Conservation (phyloP, 2,329 filamentous ascomycete genomes). For the Microcyclosporella mali region DNA sequence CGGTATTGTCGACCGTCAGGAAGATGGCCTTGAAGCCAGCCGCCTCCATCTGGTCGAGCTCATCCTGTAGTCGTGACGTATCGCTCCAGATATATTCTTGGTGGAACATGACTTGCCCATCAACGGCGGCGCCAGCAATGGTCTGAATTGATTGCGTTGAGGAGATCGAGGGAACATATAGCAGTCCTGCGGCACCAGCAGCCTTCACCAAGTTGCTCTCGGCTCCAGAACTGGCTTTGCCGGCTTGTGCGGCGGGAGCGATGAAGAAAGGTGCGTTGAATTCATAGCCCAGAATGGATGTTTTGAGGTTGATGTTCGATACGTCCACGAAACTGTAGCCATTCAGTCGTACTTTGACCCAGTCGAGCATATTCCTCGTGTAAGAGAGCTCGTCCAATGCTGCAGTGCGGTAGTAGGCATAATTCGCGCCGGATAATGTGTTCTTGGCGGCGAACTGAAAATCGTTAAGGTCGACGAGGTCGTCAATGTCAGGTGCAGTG, state of each 20-base stretch:
- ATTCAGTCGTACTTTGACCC: slow-evolving; percentile 24
- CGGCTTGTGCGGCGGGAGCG: slow-evolving; percentile 86
- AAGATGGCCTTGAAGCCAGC: slow-evolving; percentile 37
- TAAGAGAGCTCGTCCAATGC: slow-evolving; percentile 28
- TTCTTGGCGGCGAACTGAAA: slow-evolving; percentile 38
- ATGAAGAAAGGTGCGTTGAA: slow-evolving; percentile 84
- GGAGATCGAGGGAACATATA: slow-evolving; percentile 44
- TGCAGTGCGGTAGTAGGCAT: slow-evolving; percentile 27
- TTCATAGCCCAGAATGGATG: slow-evolving; percentile 83
- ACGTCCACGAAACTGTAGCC: slow-evolving; percentile 24
- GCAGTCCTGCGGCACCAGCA: slow-evolving; percentile 44
- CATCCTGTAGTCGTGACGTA: slow-evolving; percentile 26
- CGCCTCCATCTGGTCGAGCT: slow-evolving; percentile 30
- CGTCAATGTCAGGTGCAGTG: slow-evolving; percentile 20
- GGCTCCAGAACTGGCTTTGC: slow-evolving; percentile 73
- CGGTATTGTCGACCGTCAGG: slow-evolving; percentile 37
- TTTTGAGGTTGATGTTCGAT: slow-evolving; percentile 36
- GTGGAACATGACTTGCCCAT: slow-evolving; percentile 36
- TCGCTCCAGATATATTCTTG: slow-evolving; percentile 36
- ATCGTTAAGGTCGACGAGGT: slow-evolving; percentile 24
- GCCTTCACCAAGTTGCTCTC: slow-evolving; percentile 41
- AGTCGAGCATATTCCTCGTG: slow-evolving; percentile 24
- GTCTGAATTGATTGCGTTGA: slow-evolving; percentile 31
- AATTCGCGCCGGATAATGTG: slow-evolving; percentile 41
- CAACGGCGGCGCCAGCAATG: slow-evolving; percentile 27